Evolutionary conservation across 164 flowering plant genomes (phyloP).

Genomic region (Stephania cephalantha): DNA sequence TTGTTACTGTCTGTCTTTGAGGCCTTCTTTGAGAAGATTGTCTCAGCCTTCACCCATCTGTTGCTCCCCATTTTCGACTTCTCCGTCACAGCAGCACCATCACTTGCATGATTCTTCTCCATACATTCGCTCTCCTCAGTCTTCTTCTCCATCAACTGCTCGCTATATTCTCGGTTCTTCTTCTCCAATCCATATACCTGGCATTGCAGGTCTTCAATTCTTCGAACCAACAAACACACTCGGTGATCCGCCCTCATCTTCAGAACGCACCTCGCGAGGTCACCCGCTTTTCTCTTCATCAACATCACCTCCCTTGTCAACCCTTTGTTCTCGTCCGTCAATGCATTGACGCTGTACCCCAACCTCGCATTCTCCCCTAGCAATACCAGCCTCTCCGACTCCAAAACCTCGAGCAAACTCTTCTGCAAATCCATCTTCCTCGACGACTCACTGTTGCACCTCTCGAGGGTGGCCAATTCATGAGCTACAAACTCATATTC

Average conservation of each 20-base stretch:
- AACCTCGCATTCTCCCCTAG: constrained; percentile 54
- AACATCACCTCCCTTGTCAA: constrained; percentile 42
- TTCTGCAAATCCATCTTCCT: constrained; percentile 59
- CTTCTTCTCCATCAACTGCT: constrained; percentile 24
- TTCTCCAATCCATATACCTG: constrained; percentile 60
- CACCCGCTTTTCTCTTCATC: constrained; percentile 55
- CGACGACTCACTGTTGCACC: constrained; percentile 23
- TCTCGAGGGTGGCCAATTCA: constrained; percentile 27
- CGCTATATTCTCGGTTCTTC: constrained; percentile 48
- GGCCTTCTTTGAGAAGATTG: background rate
- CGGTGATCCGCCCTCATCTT: constrained; percentile 62
- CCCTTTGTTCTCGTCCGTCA: constrained; percentile 53
- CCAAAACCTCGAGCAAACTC: constrained; percentile 66
- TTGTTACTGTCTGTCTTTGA: background rate
- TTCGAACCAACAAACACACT: constrained; percentile 39
- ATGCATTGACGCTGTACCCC: constrained; percentile 31
- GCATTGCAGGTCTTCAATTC: constrained; percentile 60
- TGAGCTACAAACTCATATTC: constrained; percentile 38
- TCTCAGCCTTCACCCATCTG: constrained; percentile 17
- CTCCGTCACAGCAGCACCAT: constrained; percentile 25
- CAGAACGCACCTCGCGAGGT: constrained; percentile 60
- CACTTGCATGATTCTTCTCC: constrained; percentile 18
- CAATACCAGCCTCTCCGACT: constrained; percentile 63
- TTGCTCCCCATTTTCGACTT: constrained; percentile 23
- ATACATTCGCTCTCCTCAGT: constrained; percentile 23